phyloP scores from a whole-genome alignment of 495 filamentous ascomycete genomes.

The Lasiosphaeria ovina region DNA sequence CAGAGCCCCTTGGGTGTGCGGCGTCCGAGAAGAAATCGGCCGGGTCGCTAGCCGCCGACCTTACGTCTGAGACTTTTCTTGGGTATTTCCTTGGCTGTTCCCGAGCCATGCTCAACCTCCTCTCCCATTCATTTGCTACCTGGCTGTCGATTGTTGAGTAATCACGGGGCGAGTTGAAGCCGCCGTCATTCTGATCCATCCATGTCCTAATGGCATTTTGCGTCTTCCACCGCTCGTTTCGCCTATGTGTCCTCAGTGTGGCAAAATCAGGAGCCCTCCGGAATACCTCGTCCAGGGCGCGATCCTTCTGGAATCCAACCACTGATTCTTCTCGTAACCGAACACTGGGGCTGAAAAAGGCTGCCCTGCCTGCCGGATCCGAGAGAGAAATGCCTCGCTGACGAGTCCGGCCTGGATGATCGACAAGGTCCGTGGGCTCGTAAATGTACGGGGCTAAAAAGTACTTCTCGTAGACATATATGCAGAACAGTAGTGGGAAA shows the following conservation, averaged over 20 bases:
- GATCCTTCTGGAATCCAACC: constrained; percentile 81
- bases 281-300: constrained; percentile 90
- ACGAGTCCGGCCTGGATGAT: constrained; percentile 38
- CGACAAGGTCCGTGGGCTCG: constrained; percentile 71
- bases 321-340: constrained; percentile 78
- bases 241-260: constrained; percentile 48
- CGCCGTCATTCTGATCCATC: constrained; percentile 75
- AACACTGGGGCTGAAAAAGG: constrained; percentile 66
- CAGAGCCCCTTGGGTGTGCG: constrained; percentile 32
- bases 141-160: constrained; percentile 48
- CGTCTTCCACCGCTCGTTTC: constrained; percentile 60
- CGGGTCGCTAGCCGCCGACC: constrained; percentile 55
- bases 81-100: constrained; percentile 39
- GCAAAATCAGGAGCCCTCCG: constrained; percentile 49
- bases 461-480: constrained; percentile 81
- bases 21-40: constrained; percentile 50
- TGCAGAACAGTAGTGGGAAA: constrained; percentile 77
- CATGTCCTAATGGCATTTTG: constrained; percentile 76
- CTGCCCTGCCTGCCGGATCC: constrained; percentile 46
- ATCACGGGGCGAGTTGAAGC: constrained; percentile 52
- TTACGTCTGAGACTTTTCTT: constrained; percentile 45
- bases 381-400: constrained; percentile 53
- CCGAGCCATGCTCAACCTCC: constrained; percentile 42
- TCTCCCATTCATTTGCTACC: constrained; percentile 36
- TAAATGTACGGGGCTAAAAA: constrained; percentile 68